Conservation (phyloP, 179 eudicot genomes). For the Spinacia oleracea region DNA sequence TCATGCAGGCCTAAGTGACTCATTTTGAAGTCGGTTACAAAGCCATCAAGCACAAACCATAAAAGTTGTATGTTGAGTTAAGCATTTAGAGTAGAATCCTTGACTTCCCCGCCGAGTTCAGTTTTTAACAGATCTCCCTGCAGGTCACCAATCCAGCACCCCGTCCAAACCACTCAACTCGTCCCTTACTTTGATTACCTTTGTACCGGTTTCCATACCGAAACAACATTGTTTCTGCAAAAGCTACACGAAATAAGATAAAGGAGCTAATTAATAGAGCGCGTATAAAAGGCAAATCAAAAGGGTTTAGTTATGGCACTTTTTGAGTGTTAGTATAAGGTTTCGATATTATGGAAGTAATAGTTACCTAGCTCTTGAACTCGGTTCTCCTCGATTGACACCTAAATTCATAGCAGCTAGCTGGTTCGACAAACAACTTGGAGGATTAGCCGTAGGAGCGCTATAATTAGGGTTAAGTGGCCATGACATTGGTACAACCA, state of each 20-base stretch:
- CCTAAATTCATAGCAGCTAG: slow-evolving; percentile 37
- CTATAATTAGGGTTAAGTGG: slow-evolving; percentile 16
- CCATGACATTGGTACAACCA: slow-evolving; percentile 47
- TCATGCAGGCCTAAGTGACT: neutral
- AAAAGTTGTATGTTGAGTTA: neutral
- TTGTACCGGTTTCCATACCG: neutral
- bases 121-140: neutral
- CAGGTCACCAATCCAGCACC: neutral
- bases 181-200: neutral
- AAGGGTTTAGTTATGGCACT: too few species aligned
- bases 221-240: neutral
- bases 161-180: neutral
- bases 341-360: neutral
- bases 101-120: neutral
- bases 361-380: slow-evolving; percentile 15
- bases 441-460: slow-evolving; percentile 10
- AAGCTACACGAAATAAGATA: neutral
- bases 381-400: neutral
- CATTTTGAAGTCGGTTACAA: neutral
- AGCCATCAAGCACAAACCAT: neutral
- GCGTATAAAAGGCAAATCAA: too few species aligned
- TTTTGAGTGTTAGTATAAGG: neutral
- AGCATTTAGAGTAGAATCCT: neutral
- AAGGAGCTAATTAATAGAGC: neutral
- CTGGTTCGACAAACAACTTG: slow-evolving; percentile 24